Base-by-base conservation (phyloP, 75 land plant species). In the Picea glauca region DNA sequence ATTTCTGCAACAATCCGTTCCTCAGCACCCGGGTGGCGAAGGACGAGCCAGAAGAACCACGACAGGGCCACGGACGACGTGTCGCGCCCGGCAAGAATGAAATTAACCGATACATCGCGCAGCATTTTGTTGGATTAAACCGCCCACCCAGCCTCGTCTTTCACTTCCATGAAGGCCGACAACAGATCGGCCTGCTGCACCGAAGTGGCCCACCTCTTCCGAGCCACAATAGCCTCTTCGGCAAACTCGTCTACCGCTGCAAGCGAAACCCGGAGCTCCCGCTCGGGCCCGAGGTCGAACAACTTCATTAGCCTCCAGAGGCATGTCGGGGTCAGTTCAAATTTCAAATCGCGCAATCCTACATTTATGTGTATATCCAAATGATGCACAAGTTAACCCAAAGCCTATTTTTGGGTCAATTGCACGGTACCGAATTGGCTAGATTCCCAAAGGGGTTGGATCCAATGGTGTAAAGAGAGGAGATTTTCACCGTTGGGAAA, bases 1-100 rank as follows among this genome's bases (percentile, higher is more conserved):
- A 62, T 62, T 5, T 62, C 63, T 1, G 63, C 63, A 21, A 62
- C n/a, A 32, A 85, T 74, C 74, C 77, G 82, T 26, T 77, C 83
- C 75, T 92, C 92, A 20, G 85, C 88, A 4, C 3, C 2, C 2
- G 89, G 94, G 82, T 92, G 73, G 58, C 80, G 82, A 1, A 67
- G 67, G 54, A 92, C 57, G 50, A 90, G 74, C 85, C 87, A 92
- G 83, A 92, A 92, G 82, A 92, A 92, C 93, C 93, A 92, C 60
- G 84, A 85, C 43, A 91, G 82, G 4, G 88, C 91, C 21, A 88
- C 88, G 12, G 92, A 88, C 40, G 92, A 81, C 72, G 92, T 90
- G 80, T 90, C 94, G 40, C 94, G 88, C 5, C 94, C 92, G 2
- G 94, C 94, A 18, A 92, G 86, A 81, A 92, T 82, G 89, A 92